phyloP scores from a whole-genome alignment of 306 rosid species.

The Sicyos baderoa region DNA sequence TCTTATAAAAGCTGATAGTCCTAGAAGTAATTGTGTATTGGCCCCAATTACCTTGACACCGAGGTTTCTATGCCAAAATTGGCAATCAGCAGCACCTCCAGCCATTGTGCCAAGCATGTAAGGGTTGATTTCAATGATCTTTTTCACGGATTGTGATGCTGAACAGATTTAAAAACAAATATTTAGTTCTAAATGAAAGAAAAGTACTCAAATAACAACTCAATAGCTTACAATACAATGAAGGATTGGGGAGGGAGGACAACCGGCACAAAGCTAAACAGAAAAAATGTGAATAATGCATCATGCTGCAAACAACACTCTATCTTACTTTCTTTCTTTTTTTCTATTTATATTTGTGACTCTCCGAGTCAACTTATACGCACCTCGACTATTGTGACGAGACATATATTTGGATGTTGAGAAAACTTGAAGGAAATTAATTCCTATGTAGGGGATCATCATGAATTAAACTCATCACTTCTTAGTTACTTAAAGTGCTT shows the following conservation, averaged over 20 bases:
- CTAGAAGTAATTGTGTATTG: not conserved
- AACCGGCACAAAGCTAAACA: not conserved
- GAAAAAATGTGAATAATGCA: not conserved
- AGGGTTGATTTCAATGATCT: slow-evolving; percentile 42
- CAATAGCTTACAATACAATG: not conserved
- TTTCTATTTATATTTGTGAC: no score
- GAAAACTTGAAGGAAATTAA: no score
- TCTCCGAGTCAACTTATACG: no score
- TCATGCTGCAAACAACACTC: not conserved
- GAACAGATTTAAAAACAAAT: slow-evolving; percentile 17
- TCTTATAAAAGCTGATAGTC: not conserved
- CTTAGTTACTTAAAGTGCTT: no score
- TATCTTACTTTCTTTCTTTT: no score
- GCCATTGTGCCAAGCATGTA: slow-evolving; percentile 53
- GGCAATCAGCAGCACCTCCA: slow-evolving; percentile 54
- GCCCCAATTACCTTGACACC: slow-evolving; percentile 36
- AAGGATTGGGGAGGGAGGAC: not conserved
- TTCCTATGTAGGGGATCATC: no score
- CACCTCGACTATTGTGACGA: no score
- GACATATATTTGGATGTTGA: no score
- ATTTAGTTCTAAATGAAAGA: not conserved
- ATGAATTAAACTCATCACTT: no score
- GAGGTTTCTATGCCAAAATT: slow-evolving; percentile 44
- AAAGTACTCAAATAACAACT: not conserved
- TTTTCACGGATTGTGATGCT: slow-evolving; percentile 94